Evolutionary conservation across 495 filamentous ascomycete species (phyloP), one percentile per base, ranked within the genome.

Genomic region (Aspergillus biplanus): DNA sequence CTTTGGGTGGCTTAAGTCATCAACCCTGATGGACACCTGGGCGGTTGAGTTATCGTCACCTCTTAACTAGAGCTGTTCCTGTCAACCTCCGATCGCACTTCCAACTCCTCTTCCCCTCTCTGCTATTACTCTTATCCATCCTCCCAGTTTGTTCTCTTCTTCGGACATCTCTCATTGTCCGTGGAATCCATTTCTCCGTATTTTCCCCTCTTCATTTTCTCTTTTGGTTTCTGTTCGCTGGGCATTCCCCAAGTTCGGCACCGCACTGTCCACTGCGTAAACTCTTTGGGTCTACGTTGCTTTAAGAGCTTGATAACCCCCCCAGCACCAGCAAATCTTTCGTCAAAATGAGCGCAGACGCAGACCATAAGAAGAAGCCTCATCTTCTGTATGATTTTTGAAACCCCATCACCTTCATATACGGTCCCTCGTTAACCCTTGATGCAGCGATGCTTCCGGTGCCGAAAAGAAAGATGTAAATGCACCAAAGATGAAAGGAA

Each of bases 301-400:
- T 64, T 66, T 54, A 66, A 61, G 57, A 60, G 61, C 63, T 65
- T 56, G 21, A 54, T 55, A 2, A 37, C 56, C 63, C 52, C 34
- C 33, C 16, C 46, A 53, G 32, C 32, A 59, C 37, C 56, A 52
- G 50, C 58, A 35, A 31, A 31, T 27, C 39, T 63, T 44, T 61
- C 39, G 27, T 56, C 75, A 88, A 69, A 62, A 90, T 90, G 87
- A 84, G 86, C 70, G 77, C 82, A 54, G 87, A 93, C 71, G 89
- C 87, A 56, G 91, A 96, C 67, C 89, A 93, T 72, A 96, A 97
- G 88, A 88, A 90, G 82, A 96, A 96, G 88, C 88, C 90, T 75
- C 91, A 97, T 81, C 80, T 97, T 71, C 85, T 89, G 92, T 97
- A 89, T 73, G 92, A 74, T 58, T 35, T 18, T 13, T 18, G 18